Evolutionary conservation across 257 asterid genomes (phyloP).

Genomic region (Solanum chiquidenum): DNA sequence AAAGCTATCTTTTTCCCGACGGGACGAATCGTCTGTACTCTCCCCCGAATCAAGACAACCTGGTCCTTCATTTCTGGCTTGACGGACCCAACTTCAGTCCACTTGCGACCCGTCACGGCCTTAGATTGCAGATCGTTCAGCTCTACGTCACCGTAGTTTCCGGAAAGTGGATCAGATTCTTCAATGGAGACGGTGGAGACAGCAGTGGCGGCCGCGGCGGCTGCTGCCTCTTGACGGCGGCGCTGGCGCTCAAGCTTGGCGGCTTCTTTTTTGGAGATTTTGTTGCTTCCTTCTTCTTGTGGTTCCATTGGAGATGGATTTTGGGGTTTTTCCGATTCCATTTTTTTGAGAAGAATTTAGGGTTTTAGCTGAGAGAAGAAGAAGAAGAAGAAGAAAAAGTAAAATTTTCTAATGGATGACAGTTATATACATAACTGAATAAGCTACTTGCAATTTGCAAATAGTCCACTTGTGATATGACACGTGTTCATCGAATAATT

Average conservation of each 20-base stretch:
- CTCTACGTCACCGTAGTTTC: constrained; percentile 62
- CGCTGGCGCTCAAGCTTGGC: constrained; percentile 65
- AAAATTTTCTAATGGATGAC: not conserved
- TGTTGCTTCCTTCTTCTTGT: constrained; percentile 1
- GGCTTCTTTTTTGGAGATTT: constrained; percentile 66
- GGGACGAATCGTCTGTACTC: constrained; percentile 61
- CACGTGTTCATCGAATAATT: not conserved
- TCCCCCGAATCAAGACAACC: constrained; percentile 52
- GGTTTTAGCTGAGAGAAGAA: not conserved
- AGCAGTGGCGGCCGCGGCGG: constrained; percentile 29
- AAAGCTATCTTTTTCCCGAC: constrained; percentile 76
- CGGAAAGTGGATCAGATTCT: constrained; percentile 39
- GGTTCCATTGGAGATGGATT: not conserved
- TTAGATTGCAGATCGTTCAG: constrained; percentile 63
- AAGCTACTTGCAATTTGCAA: not conserved
- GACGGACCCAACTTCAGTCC: constrained; percentile 58
- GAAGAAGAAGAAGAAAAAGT: not conserved
- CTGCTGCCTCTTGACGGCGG: constrained; percentile 53
- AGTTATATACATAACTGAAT: not conserved
- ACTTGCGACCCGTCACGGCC: constrained; percentile 45
- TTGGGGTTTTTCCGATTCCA: not conserved
- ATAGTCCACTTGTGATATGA: not conserved
- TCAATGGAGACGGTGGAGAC: constrained; percentile 24
- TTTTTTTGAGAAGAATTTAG: not conserved
- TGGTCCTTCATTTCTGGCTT: constrained; percentile 32